Evolutionary conservation across 208 protist species (phyloP).

Genomic region (Balamuthia mandrillaris): DNA sequence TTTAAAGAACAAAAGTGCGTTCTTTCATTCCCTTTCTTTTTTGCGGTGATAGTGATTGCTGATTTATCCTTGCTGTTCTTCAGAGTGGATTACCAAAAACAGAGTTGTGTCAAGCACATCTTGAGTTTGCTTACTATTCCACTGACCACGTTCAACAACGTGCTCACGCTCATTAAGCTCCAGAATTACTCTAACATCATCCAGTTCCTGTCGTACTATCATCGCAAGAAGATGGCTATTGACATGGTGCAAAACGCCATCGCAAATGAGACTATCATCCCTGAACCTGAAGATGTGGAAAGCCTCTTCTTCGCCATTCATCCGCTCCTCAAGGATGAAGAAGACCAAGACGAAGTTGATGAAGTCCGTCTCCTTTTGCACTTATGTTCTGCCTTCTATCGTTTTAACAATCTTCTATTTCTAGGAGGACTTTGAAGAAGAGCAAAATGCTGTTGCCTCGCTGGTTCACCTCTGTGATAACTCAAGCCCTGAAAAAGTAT

Average conservation of each 20-base stretch:
- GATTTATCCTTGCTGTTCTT: not conserved
- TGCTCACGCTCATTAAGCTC: slow-evolving; percentile 74
- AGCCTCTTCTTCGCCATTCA: slow-evolving; percentile 35
- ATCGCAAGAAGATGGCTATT: slow-evolving; percentile 16
- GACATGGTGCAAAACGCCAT: slow-evolving; percentile 38
- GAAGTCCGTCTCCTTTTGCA: not conserved
- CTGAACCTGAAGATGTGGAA: slow-evolving; percentile 17
- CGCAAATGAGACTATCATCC: not conserved
- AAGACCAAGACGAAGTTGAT: slow-evolving; percentile 45
- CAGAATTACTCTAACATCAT: slow-evolving; percentile 70
- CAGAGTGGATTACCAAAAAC: slow-evolving; percentile 19
- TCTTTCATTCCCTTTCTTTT: not conserved
- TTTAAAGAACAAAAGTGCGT: not conserved
- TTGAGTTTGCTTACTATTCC: slow-evolving; percentile 68
- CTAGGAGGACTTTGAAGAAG: slow-evolving; percentile 82
- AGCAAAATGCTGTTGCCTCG: slow-evolving; percentile 85
- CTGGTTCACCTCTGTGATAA: slow-evolving; percentile 83
- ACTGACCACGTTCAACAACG: slow-evolving; percentile 69
- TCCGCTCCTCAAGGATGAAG: slow-evolving; percentile 77
- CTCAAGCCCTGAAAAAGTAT: slow-evolving; percentile 74
- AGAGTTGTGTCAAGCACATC: slow-evolving; percentile 54
- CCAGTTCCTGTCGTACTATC: slow-evolving; percentile 67
- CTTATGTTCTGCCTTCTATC: not conserved
- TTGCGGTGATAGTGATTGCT: not conserved
- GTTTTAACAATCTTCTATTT: not conserved